Evolutionary conservation across 2,329 filamentous ascomycete genomes (phyloP).

Genomic region (Thielaviopsis populi): DNA sequence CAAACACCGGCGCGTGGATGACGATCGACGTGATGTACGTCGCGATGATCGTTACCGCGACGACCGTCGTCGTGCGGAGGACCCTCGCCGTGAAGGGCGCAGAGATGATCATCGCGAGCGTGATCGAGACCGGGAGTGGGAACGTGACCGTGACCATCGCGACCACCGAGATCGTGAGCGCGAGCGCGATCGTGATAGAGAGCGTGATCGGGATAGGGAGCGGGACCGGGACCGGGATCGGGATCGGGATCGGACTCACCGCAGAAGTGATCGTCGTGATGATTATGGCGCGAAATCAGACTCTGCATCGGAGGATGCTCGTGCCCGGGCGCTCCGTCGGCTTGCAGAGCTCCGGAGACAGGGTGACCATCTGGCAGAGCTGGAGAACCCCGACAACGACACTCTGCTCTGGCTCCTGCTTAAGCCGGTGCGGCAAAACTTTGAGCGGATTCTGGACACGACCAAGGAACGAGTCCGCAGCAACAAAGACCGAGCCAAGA

Average conservation of each 20-base stretch:
- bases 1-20: slow-evolving; percentile 31
- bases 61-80: slow-evolving; percentile 20
- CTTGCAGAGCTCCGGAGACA: slow-evolving; percentile 32
- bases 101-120: slow-evolving; percentile 25
- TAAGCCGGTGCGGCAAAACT: slow-evolving; percentile 44
- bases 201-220: slow-evolving; percentile 18
- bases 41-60: slow-evolving; percentile 15
- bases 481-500: slow-evolving; percentile 44
- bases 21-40: slow-evolving; percentile 25
- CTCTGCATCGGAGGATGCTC: slow-evolving; percentile 25
- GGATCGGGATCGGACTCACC: slow-evolving; percentile 32
- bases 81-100: slow-evolving; percentile 21
- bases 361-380: slow-evolving; percentile 33
- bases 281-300: slow-evolving; percentile 40
- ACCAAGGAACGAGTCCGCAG: slow-evolving; percentile 48
- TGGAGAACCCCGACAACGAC: slow-evolving; percentile 31
- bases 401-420: slow-evolving; percentile 36
- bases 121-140: slow-evolving; percentile 19
- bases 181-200: slow-evolving; percentile 18
- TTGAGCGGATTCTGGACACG: slow-evolving; percentile 43
- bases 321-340: slow-evolving; percentile 28
- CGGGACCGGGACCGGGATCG: slow-evolving; percentile 20
- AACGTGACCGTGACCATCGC: slow-evolving; percentile 19
- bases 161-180: slow-evolving; percentile 19
- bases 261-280: slow-evolving; percentile 50